phyloP scores from a whole-genome alignment of 169 alveolate species.

The Cryptosporidium bovis region DNA sequence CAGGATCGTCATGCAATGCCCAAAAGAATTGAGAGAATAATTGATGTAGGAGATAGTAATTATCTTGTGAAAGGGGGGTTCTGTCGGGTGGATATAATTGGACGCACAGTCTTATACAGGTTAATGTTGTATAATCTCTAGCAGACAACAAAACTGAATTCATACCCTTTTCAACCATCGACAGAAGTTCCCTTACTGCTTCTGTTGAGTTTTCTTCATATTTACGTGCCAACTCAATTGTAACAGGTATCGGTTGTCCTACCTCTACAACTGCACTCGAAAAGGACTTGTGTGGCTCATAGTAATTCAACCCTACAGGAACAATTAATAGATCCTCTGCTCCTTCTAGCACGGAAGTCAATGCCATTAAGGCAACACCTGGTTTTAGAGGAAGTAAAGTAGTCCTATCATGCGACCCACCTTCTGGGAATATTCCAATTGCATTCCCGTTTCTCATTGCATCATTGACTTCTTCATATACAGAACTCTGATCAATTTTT shows the following conservation, averaged over 20 bases:
- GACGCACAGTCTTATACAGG: constrained; percentile 66
- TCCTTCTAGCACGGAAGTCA: constrained; percentile 91
- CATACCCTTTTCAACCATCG: constrained; percentile 70
- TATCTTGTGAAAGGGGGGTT: constrained; percentile 84
- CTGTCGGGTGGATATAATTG: constrained; percentile 89
- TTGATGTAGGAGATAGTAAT: constrained; percentile 83
- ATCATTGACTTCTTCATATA: constrained; percentile 88
- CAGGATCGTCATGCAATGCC: constrained; percentile 83
- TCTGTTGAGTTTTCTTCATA: constrained; percentile 57
- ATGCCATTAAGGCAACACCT: constrained; percentile 93
- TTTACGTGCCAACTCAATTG: constrained; percentile 47
- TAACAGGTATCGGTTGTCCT: constrained; percentile 86
- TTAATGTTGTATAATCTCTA: constrained; percentile 62
- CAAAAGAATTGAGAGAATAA: constrained; percentile 84
- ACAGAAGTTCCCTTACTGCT: constrained; percentile 44
- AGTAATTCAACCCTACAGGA: constrained; percentile 89
- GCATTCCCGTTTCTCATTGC: constrained; percentile 89
- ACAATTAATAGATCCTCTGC: constrained; percentile 89
- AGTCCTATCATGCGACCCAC: constrained; percentile 95
- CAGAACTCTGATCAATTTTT: constrained; percentile 90
- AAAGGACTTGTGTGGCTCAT: constrained; percentile 85
- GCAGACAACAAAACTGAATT: constrained; percentile 73
- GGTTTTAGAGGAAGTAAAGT: constrained; percentile 93
- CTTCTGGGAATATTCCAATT: constrained; percentile 95
- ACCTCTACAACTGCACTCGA: constrained; percentile 86